Evolutionary conservation across 805 yeast species (phyloP), one percentile per base, ranked within the genome.

Genomic region (Nakazawaea pomicola): DNA sequence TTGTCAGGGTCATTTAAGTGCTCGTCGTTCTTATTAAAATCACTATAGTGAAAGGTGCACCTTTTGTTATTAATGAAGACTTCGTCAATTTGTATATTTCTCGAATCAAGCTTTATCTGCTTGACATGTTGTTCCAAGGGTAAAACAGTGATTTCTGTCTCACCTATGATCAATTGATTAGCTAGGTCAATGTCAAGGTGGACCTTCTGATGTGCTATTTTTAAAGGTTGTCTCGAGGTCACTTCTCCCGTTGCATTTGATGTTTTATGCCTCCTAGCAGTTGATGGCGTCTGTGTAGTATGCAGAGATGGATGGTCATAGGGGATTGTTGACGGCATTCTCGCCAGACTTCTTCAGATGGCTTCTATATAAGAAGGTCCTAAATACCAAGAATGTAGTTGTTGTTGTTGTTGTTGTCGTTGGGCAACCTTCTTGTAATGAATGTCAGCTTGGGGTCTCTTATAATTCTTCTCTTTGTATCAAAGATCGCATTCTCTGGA

Each of bases 161-260:
- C 71, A 12, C 98, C 99, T 0, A 54, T 55, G 5, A 89, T 63
- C 16, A 64, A 53, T 46, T 74, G 70, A 14, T 69, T 65, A n/a
- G 78, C 72, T 32, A 90, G 64, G 57, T 89, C 95, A 4, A 91
- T 77, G 56, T 90, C 95, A 15, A 91, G 62, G 19, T 76, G 72
- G 11, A 91, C 84, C 49, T 83, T 74, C 59, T 91, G 97, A 58
- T 89, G 95, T 4, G 91, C 89, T 17, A 91, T 74, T 52, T 74
- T 79, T 57, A 85, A 78, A n/a, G 59, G 56, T 46, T 75, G 81
- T 1, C 57, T 43, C 1, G 62, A 58, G 4, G 49, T 37, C 19
- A 50, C 57, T 8, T 47, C 38, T 7, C 57, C 61, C 34, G 41
- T 32, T 11, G 38, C 35, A 28, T 14, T 29, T 25, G 40, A 29